A percentile compares a stretch with the other conserved stretches of the same genome.
These are phyloP conservation scores for Pelargonium nanum DNA, from an alignment of 345 rosid species.

Conservation along the genomic window DNA sequence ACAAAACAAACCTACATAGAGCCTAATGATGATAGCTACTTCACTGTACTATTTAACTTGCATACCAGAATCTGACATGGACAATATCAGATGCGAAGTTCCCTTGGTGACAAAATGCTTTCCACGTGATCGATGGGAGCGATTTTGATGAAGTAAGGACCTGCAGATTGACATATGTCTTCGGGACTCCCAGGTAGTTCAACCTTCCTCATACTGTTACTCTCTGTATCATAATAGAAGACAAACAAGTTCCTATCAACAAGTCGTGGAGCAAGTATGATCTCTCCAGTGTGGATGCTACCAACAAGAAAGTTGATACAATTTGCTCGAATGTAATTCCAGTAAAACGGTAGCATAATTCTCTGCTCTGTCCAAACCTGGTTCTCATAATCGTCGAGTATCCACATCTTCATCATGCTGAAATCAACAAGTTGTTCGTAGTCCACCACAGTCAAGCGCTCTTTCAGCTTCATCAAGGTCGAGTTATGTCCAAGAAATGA, in stretches of 20 bases:
- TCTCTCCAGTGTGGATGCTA: not conserved
- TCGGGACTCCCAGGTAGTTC: conserved; percentile 2
- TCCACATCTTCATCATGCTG: not conserved
- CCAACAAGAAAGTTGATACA: not conserved
- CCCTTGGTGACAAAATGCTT: conserved; percentile 7
- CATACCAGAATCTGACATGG: no score
- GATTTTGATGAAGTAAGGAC: not conserved
- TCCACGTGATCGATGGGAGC: conserved; percentile 6
- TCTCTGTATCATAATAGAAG: conserved; percentile 4
- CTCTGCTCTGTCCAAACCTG: conserved; percentile 6
- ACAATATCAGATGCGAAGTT: not conserved
- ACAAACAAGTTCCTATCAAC: not conserved
- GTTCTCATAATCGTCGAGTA: conserved; percentile 5
- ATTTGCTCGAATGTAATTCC: not conserved
- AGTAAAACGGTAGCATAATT: not conserved
- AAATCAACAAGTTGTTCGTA: conserved; percentile 6
- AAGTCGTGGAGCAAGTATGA: conserved; percentile 6
- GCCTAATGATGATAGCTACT: no score
- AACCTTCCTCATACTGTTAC: conserved; percentile 2
- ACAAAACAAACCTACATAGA: no score
- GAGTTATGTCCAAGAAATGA: not conserved
- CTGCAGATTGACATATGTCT: not conserved
- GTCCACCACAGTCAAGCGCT: not conserved
- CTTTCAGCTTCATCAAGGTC: conserved; percentile 2
- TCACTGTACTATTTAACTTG: no score